Percentiles rank a stretch among this genome's conserved stretches.
phyloP scores from a whole-genome alignment of 1,284 basidiomycete species.

The Fomitopsis palustris region DNA sequence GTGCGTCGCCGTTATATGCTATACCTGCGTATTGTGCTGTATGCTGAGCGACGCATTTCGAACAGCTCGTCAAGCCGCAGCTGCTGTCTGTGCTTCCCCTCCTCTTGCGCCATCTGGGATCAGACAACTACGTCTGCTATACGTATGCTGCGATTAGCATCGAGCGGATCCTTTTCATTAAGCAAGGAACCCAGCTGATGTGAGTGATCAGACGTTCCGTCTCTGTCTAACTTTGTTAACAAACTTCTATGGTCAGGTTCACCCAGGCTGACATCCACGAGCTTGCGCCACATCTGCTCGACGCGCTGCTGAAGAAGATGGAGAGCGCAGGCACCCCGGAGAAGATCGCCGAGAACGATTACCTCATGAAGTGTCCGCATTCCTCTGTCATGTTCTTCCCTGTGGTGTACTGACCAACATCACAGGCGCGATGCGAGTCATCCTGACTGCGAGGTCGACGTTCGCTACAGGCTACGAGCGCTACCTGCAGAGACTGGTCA shows the following conservation, averaged over 20 bases:
- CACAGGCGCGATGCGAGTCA: constrained; percentile 88
- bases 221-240: not conserved
- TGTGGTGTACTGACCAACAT: not conserved
- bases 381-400: not conserved
- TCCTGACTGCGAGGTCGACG: constrained; percentile 83
- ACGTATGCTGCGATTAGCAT: constrained; percentile 91
- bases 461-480: constrained; percentile 67
- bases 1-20: constrained; percentile 32
- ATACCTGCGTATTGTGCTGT: not conserved
- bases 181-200: constrained; percentile 61
- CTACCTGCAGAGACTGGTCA: constrained; percentile 75
- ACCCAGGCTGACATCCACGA: constrained; percentile 83
- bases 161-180: constrained; percentile 87
- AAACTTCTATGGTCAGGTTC: constrained; percentile 55
- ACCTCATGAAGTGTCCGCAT: constrained; percentile 90
- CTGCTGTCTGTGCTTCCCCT: constrained; percentile 88
- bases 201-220: constrained; percentile 7
- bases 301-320: constrained; percentile 80
- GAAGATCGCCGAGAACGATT: constrained; percentile 97
- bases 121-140: constrained; percentile 81
- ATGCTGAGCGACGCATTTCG: not conserved
- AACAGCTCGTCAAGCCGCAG: constrained; percentile 90
- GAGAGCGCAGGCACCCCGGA: constrained; percentile 83
- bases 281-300: constrained; percentile 73
- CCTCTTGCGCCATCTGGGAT: constrained; percentile 81